Evolutionary conservation across 163 green algal species (phyloP), one percentile per base, ranked within the genome.

Genomic region (Chloromonas sp.): DNA sequence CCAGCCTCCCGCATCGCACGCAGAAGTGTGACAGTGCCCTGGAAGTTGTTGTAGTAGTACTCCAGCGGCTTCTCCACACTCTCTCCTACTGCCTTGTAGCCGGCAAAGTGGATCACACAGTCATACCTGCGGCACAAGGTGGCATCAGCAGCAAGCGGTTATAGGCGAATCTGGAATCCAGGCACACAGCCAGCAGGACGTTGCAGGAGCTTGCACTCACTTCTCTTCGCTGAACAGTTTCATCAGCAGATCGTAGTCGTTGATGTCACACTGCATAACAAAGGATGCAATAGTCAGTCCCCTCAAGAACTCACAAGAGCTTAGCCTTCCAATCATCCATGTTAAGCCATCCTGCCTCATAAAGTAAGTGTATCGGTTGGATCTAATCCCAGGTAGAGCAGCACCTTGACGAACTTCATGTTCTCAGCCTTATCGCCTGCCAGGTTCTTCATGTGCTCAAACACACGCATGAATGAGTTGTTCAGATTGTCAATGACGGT

Each of bases 41-140:
- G 86, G 14, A 99, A 93, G 89, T 99, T 99, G 95, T 99, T 98
- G 82, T 93, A 87, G 92, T 99, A 99, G 91, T 99, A 99, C 84
- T 94, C 89, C 79, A 99, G 90, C 0, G 97, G 97, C 86, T 97
- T 93, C 60, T 95, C 89, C 70, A 99, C 96, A 60, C 87, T 95
- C 90, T 99, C 97, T 1, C 97, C 97, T 36, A 99, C 97, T 8
- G 98, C 97, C 91, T 99, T 99, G 87, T 96, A 95, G 36, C 96
- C 97, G 71, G 97, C 97, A 94, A 99, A 99, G 89, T 99, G 97
- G 83, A 99, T 98, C 1, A 98, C 94, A 2, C 95, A 95, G 86
- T 98, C 93, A 87, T 98, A 98, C 84, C 92, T 98, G 92, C 58
- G 82, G 0, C 36, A 36, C 36, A 36, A 36, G 36, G 36, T 36